Evolutionary conservation across 148 eudicot genomes (phyloP).

Genomic region (Camellia japonica): DNA sequence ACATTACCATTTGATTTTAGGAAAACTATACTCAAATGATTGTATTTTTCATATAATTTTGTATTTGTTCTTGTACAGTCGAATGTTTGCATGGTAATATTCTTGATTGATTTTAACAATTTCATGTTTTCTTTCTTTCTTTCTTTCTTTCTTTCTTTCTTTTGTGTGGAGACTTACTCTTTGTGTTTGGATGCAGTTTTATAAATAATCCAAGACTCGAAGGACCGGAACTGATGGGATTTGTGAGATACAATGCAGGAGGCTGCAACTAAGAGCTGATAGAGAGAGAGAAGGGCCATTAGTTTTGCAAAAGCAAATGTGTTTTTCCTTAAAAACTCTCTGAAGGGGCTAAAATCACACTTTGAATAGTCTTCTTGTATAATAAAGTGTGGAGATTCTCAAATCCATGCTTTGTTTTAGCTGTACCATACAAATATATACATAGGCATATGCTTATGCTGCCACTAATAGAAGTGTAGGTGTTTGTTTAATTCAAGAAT

Average conservation of each 20-base stretch:
- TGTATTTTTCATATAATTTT: too few species aligned
- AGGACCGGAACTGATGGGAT: conserved; percentile 82
- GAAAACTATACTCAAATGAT: too few species aligned
- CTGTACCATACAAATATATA: not conserved
- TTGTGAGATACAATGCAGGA: conserved; percentile 53
- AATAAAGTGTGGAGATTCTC: not conserved
- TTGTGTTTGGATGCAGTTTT: conserved; percentile 44
- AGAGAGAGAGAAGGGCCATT: not conserved
- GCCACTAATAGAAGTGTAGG: not conserved
- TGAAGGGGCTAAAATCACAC: not conserved
- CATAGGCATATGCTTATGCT: not conserved
- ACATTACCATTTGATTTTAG: not conserved
- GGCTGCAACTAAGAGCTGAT: conserved; percentile 41
- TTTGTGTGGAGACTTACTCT: not conserved
- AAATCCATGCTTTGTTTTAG: conserved; percentile 1
- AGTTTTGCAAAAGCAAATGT: not conserved
- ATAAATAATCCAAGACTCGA: conserved; percentile 62
- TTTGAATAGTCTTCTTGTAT: not conserved
- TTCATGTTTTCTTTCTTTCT: too few species aligned
- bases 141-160: not conserved
- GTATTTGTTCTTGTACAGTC: too few species aligned
- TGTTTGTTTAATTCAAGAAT: not conserved
- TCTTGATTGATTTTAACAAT: too few species aligned
- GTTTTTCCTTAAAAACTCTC: not conserved
- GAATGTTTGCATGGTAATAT: too few species aligned